phyloP scores from a whole-genome alignment of 1,284 basidiomycete genomes.

The Rhizoctonia solani region DNA sequence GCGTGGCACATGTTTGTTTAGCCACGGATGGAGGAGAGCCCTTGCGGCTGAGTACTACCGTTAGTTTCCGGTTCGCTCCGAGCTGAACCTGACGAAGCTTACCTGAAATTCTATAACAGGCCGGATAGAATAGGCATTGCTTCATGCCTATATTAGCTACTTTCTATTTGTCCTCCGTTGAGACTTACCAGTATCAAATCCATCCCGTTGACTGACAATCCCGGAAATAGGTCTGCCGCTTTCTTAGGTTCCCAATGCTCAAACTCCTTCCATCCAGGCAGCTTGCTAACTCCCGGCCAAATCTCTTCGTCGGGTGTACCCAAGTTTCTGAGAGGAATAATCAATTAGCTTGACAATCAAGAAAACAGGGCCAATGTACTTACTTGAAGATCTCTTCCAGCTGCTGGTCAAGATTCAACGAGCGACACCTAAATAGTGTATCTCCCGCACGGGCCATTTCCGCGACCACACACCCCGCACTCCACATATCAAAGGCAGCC shows the following conservation, averaged over 20 bases:
- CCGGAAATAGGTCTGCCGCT: neutral
- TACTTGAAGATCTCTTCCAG: neutral
- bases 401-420: neutral
- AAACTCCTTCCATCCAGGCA: constrained; percentile 2
- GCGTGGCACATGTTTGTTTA: constrained; percentile 2
- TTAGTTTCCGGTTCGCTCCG: constrained; percentile 7
- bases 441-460: constrained; percentile 61
- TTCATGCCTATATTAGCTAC: neutral
- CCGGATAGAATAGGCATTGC: constrained; percentile 11
- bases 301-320: neutral
- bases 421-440: neutral
- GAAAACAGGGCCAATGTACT: neutral
- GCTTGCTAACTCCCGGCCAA: neutral
- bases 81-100: neutral
- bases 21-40: constrained; percentile 15
- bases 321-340: neutral
- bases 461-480: constrained; percentile 95
- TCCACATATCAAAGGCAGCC: constrained; percentile 99
- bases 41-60: neutral
- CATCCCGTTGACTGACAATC: neutral
- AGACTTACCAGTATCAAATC: neutral
- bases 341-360: neutral
- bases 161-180: neutral
- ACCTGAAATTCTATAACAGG: constrained; percentile 4
- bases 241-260: neutral